Base-by-base conservation (phyloP, 2,329 filamentous ascomycete genomes). In the Diaporthe humulicola region DNA sequence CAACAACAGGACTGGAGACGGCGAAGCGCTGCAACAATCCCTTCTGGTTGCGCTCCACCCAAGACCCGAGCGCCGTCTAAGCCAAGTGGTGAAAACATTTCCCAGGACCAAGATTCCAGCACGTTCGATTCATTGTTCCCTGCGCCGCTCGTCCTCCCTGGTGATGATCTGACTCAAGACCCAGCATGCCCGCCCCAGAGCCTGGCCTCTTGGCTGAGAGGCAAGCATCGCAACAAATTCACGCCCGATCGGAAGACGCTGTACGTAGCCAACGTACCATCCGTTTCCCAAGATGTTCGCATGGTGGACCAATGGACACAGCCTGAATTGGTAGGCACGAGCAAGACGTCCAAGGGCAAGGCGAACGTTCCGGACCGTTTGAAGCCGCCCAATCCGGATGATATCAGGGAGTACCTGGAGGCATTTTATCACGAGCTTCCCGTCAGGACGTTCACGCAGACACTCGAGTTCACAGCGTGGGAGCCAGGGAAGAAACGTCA, bases 111-210 rank as follows among this genome's bases (percentile, higher is more conserved):
- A 4, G 71, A 76, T 2, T 74, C 79, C 7, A 74, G 69, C 58
- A 75, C 75, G 12, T 77, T 83, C 28, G 71, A 74, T 0, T 78
- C 74, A 42, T 81, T 84, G 0, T 93, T 92, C 76, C 91, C 91
- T 0, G 89, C 84, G 0, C 90, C 91, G 0, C 79, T 93, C 8
- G 83, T 92, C 0, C 82, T 93, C 0, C 91, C 92, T 0, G 85
- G 84, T 3, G 91, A 93, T 78, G 89, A 90, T 28, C 84, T 94
- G 1, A 86, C 88, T 0, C 81, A 85, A 45, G 88, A 93, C 52
- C 87, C 89, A 1, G 83, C 87, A 7, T 85, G 85, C 52, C 83
- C 86, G 1, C 82, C 87, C 0, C 91, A 93, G 76, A 88, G 85
- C 52, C 83, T 90, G 56, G 83, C 84, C 38, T 84, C 85, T 0